Evolutionary conservation across 768 basidiomycete genomes (phyloP).

Genomic region (Termitomyces sp.): DNA sequence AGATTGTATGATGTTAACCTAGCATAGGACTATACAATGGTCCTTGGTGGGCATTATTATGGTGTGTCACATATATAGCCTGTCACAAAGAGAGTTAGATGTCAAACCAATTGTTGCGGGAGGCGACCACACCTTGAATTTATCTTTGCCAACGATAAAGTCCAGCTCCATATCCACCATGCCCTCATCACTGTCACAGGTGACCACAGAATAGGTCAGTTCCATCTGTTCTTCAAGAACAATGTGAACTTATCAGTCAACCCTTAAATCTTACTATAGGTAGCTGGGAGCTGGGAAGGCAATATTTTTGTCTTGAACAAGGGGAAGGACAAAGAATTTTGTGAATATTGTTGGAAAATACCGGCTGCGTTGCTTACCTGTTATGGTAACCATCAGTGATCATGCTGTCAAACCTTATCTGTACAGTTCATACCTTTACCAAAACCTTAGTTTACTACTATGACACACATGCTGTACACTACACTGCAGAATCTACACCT

Average conservation of each 20-base stretch:
- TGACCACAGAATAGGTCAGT: background rate
- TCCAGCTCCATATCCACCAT: background rate
- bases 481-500: too few species aligned
- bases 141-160: background rate
- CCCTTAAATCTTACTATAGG: background rate
- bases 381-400: too few species aligned
- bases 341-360: too few species aligned
- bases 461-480: too few species aligned
- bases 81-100: background rate
- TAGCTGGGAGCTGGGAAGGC: background rate
- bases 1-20: background rate
- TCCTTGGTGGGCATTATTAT: background rate
- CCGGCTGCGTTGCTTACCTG: too few species aligned
- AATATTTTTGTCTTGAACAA: background rate
- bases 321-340: too few species aligned
- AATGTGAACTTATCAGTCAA: background rate
- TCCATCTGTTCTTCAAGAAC: background rate
- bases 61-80: background rate
- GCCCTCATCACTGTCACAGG: background rate
- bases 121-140: background rate
- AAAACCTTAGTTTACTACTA: too few species aligned
- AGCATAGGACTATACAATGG: background rate
- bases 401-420: too few species aligned
- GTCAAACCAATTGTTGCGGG: too few species aligned
- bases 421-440: too few species aligned